A percentile compares a stretch with the other conserved stretches of the same genome.
These are phyloP conservation scores for Rosa rugosa DNA, from an alignment of 306 rosid genomes.

Conservation along the genomic window DNA sequence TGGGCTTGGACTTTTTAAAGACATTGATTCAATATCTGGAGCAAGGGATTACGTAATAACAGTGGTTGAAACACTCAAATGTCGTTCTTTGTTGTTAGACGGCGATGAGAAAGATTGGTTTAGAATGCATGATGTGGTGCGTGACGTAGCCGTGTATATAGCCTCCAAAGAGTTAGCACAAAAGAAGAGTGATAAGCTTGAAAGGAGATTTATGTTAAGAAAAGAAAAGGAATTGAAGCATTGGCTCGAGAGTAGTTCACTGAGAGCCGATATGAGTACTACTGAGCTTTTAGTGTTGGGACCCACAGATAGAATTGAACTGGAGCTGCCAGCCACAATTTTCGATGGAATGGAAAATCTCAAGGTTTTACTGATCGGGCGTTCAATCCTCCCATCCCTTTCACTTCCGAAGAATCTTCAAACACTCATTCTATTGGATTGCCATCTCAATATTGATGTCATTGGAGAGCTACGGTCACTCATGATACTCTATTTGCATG, in stretches of 20 bases:
- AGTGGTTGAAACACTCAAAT: too few species aligned
- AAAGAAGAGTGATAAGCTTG: not conserved
- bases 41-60: too few species aligned
- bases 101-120: too few species aligned
- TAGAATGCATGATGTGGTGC: too few species aligned
- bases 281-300: not conserved
- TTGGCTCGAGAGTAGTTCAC: not conserved
- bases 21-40: too few species aligned
- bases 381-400: too few species aligned
- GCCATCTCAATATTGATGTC: not conserved
- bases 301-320: not conserved
- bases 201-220: not conserved
- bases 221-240: not conserved
- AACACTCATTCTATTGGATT: too few species aligned
- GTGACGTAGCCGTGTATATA: not conserved
- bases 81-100: too few species aligned
- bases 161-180: not conserved
- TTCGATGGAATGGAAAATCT: not conserved
- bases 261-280: not conserved
- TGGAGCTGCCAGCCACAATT: not conserved
- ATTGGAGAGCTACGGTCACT: conserved; percentile 4
- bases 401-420: too few species aligned
- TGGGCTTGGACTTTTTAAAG: not conserved
- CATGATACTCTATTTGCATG: not conserved
- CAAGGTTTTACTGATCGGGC: not conserved